Conservation (phyloP, 1,284 basidiomycete species). For the Leucoagaricus sp. region DNA sequence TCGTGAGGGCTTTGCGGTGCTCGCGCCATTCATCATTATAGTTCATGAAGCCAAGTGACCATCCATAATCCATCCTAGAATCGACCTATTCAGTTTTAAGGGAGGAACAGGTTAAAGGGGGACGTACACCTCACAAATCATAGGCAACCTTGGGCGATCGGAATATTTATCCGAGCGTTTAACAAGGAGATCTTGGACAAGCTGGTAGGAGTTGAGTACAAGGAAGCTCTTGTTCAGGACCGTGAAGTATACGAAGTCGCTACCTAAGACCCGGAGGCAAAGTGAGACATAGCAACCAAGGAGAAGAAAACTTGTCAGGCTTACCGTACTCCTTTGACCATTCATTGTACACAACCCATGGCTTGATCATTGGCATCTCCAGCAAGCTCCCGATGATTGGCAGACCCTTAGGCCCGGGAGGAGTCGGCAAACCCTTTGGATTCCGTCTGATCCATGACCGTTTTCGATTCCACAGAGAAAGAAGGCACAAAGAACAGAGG, state of each 20-base stretch:
- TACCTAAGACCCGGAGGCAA: neutral
- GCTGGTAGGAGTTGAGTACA: constrained; percentile 16
- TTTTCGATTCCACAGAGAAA: neutral
- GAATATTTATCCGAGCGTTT: constrained; percentile 22
- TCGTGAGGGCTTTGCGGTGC: constrained; percentile 16
- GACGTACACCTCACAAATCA: constrained; percentile 21
- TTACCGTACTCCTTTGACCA: constrained; percentile 14
- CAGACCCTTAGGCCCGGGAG: constrained; percentile 28
- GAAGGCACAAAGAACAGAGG: neutral
- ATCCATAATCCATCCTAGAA: constrained; percentile 17
- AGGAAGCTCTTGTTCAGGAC: constrained; percentile 18
- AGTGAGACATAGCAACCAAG: neutral
- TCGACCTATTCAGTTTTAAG: neutral
- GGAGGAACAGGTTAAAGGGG: neutral
- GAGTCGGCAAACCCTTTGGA: constrained; percentile 19
- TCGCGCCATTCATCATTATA: constrained; percentile 16
- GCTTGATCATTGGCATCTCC: constrained; percentile 4
- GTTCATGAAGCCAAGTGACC: constrained; percentile 11
- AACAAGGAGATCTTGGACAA: constrained; percentile 19
- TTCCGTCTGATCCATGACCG: constrained; percentile 14
- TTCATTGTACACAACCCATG: constrained; percentile 7
- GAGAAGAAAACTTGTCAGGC: neutral
- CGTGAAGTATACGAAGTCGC: constrained; percentile 21
- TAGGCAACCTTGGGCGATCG: constrained; percentile 18
- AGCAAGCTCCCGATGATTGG: constrained; percentile 23